A percentile compares a stretch with the other conserved stretches of the same genome.
Evolutionary conservation across 257 asterid species (phyloP).

Genomic region (Anisodus acutangulus): DNA sequence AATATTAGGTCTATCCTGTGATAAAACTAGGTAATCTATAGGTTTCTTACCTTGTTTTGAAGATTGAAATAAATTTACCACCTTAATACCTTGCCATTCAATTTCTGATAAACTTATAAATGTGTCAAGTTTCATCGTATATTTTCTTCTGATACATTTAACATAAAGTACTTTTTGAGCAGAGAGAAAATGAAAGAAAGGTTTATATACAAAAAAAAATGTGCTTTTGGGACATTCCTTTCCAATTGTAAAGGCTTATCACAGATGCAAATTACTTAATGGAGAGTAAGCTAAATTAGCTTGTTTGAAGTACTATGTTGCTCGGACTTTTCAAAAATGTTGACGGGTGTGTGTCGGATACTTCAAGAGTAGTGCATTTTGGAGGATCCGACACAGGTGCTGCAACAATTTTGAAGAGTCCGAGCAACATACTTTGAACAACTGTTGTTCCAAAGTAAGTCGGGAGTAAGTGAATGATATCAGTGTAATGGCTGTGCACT

Average conservation of each 20-base stretch:
- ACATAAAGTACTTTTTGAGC: background rate
- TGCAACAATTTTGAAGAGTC: too few species aligned
- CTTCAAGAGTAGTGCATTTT: too few species aligned
- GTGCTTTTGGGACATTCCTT: background rate
- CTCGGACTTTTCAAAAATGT: too few species aligned
- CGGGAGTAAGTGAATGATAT: background rate
- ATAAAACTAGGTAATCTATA: background rate
- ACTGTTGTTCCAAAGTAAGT: background rate
- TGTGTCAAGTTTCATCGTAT: background rate
- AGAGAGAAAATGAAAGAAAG: background rate
- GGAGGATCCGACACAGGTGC: too few species aligned
- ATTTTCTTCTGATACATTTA: background rate
- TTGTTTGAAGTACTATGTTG: background rate
- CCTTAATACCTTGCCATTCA: constrained; percentile 1
- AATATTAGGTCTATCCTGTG: constrained; percentile 20
- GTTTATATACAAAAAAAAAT: background rate
- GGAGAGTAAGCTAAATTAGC: background rate
- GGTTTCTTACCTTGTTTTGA: background rate
- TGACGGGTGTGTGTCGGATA: too few species aligned
- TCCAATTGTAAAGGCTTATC: background rate
- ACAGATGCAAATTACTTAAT: background rate
- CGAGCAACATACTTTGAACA: background rate
- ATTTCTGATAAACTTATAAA: background rate
- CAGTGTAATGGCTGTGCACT: background rate
- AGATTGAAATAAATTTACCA: background rate